Evolutionary conservation across 2,329 filamentous ascomycete species (phyloP).

Genomic region (Penicillium polonicum): DNA sequence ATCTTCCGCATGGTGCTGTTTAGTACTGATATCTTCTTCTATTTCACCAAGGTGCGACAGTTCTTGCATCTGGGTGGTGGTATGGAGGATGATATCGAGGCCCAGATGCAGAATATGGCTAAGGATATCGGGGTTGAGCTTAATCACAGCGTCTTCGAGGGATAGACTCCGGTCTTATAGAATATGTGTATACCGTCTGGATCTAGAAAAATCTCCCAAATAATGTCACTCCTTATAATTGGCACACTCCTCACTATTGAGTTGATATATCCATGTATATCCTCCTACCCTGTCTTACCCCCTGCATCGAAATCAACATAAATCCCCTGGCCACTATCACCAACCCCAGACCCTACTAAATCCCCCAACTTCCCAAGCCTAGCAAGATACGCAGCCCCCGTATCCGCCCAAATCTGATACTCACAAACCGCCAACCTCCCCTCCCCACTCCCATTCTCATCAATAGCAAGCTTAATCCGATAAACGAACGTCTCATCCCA

Average conservation of each 20-base stretch:
- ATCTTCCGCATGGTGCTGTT: constrained; percentile 78
- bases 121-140: constrained; percentile 90
- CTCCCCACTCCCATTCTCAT: constrained; percentile 11
- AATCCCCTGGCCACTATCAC: neutral
- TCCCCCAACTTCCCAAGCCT: constrained; percentile 24
- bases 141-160: constrained; percentile 84
- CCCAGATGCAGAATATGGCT: constrained; percentile 80
- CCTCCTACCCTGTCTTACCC: neutral
- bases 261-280: neutral
- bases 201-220: constrained; percentile 9
- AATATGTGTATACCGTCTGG: constrained; percentile 6
- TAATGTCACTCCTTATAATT: neutral
- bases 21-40: constrained; percentile 77
- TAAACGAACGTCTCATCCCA: constrained; percentile 47
- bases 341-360: neutral
- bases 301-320: neutral
- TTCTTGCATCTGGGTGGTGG: constrained; percentile 72
- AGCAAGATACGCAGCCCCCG: constrained; percentile 46
- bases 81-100: constrained; percentile 93
- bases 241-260: neutral
- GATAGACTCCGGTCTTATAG: constrained; percentile 47
- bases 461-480: constrained; percentile 36
- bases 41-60: constrained; percentile 74
- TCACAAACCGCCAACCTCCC: constrained; percentile 35
- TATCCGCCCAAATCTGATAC: constrained; percentile 48